Evolutionary conservation across 1,284 basidiomycete genomes (phyloP).

Genomic region (Flammula alnicola): DNA sequence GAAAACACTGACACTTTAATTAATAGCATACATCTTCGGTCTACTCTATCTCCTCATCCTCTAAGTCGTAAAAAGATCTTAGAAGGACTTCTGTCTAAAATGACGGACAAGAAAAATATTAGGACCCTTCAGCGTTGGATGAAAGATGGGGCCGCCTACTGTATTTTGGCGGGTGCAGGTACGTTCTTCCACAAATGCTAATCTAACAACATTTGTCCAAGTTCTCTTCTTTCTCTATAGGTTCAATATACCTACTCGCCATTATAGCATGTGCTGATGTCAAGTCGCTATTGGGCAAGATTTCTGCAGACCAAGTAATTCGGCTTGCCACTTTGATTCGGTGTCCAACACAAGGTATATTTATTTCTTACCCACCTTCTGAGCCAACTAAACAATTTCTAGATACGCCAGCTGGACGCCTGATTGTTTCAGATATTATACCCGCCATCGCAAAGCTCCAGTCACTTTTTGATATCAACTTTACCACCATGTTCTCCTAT

Average conservation of each 20-base stretch:
- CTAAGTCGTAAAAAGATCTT: not conserved
- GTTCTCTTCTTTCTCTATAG: not conserved
- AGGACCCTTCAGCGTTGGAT: not conserved
- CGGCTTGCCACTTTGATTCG: not conserved
- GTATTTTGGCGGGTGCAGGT: not conserved
- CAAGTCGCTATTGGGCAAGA: not conserved
- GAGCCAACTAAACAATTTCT: too few species aligned
- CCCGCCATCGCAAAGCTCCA: too few species aligned
- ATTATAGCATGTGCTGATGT: not conserved
- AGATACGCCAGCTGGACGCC: too few species aligned
- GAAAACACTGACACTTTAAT: not conserved
- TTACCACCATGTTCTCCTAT: too few species aligned
- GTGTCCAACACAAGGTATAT: not conserved
- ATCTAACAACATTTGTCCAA: not conserved
- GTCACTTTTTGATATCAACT: too few species aligned
- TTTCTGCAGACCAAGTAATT: not conserved
- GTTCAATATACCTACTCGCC: not conserved
- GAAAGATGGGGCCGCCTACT: not conserved
- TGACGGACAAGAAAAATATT: not conserved
- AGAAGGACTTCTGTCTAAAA: not conserved
- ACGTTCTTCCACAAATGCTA: not conserved
- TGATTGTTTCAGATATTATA: too few species aligned
- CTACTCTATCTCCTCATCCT: not conserved
- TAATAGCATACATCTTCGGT: not conserved
- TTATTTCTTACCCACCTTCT: not conserved